A percentile compares a stretch with the other conserved stretches of the same genome.
phyloP scores from a whole-genome alignment of 148 eudicot genomes.

The Polygonum aviculare region DNA sequence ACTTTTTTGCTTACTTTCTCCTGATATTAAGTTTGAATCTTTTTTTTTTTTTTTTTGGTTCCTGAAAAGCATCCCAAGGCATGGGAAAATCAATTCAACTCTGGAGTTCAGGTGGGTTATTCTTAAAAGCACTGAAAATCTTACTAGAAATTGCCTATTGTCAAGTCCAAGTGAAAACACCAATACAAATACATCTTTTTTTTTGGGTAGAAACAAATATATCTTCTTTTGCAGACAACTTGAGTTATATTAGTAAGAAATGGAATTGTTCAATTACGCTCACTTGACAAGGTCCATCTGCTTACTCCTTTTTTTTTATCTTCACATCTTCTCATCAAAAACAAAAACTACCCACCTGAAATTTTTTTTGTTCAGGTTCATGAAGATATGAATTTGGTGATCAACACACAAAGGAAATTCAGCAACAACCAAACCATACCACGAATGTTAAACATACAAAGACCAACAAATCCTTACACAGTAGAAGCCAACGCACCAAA shows the following conservation, averaged over 20 bases:
- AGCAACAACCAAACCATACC: neutral
- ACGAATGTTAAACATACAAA: neutral
- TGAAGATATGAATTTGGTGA: slow-evolving; percentile 1
- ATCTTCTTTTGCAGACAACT: neutral
- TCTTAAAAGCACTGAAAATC: neutral
- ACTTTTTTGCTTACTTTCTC: slow-evolving; percentile 14
- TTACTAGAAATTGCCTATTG: neutral
- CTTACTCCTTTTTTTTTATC: too few relatives aligned
- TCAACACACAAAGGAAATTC: neutral
- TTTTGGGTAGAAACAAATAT: neutral
- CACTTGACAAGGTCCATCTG: neutral
- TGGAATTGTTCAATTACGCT: neutral
- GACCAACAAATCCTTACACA: neutral
- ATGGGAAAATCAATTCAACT: slow-evolving; percentile 97
- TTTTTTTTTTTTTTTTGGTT: neutral
- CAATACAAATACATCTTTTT: neutral
- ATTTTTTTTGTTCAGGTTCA: neutral
- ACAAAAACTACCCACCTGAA: neutral
- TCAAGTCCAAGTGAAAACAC: neutral
- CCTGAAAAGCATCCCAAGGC: slow-evolving; percentile 75
- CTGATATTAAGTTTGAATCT: neutral
- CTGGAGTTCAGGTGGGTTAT: slow-evolving; percentile 16
- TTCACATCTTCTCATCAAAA: too few relatives aligned
- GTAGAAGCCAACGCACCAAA: neutral
- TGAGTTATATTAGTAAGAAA: too few relatives aligned